Evolutionary conservation across 2,329 filamentous ascomycete genomes (phyloP).

Genomic region (Xylaria hypoxylon): DNA sequence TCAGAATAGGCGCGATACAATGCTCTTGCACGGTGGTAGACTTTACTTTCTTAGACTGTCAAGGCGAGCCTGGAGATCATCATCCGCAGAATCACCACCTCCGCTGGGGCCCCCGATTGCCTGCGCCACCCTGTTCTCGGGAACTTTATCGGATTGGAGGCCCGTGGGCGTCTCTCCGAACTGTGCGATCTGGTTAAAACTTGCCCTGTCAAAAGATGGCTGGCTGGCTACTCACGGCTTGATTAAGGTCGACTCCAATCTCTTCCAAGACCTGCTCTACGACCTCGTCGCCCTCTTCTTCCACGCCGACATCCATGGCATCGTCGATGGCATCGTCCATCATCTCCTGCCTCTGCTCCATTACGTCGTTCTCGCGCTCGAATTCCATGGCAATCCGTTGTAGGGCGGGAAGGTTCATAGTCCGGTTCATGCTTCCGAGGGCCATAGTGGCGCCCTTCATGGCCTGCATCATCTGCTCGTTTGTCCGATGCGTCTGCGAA

Average conservation of each 20-base stretch:
- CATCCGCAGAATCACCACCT: constrained; percentile 75
- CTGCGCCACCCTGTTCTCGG: constrained; percentile 85
- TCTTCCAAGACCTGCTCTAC: constrained; percentile 97
- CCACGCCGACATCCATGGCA: constrained; percentile 87
- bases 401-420: constrained; percentile 95
- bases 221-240: constrained; percentile 73
- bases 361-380: constrained; percentile 97
- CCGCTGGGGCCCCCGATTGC: constrained; percentile 77
- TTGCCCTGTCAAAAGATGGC: constrained; percentile 21
- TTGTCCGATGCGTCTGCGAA: constrained; percentile 88
- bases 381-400: constrained; percentile 99
- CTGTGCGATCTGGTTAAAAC: constrained; percentile 61
- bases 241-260: constrained; percentile 92
- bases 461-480: constrained; percentile 99
- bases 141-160: constrained; percentile 77
- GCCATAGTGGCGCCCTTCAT: constrained; percentile 98
- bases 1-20: not conserved
- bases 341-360: constrained; percentile 99
- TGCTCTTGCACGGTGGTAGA: constrained; percentile 1
- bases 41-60: constrained; percentile 79
- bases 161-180: constrained; percentile 91
- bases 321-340: constrained; percentile 99
- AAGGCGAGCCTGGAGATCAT: constrained; percentile 92
- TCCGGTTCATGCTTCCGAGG: constrained; percentile 94
- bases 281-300: constrained; percentile 96